Evolutionary conservation across 176 grass and related monocot species (phyloP).

Genomic region (Aegilops bicornis): DNA sequence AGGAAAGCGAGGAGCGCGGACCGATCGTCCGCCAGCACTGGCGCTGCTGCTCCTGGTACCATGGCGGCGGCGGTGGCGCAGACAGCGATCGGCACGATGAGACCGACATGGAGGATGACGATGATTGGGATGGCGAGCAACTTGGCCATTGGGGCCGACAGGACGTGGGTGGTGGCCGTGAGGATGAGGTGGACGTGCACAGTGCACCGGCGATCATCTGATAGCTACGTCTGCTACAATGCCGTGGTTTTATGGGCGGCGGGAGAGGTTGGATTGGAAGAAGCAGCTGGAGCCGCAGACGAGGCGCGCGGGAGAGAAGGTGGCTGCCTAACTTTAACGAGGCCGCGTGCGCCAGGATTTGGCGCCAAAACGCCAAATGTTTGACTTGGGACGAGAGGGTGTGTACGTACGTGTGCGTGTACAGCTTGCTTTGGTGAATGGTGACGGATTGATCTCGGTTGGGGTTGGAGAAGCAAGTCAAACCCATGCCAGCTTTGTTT

Average conservation of each 20-base stretch:
- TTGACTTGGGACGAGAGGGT: not conserved
- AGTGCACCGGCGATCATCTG: not conserved
- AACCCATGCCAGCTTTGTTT: not conserved
- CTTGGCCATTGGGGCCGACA: not conserved
- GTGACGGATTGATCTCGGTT: constrained; percentile 5
- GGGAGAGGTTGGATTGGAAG: no score
- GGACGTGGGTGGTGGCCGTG: not conserved
- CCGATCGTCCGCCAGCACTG: constrained; percentile 2
- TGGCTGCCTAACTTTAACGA: constrained; percentile 49
- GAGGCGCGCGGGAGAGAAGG: constrained; percentile 38
- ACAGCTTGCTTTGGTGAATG: constrained; percentile 1
- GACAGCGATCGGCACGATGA: constrained; percentile 7
- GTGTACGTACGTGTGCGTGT: not conserved
- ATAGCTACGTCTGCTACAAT: constrained; percentile 60
- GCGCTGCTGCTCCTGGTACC: not conserved
- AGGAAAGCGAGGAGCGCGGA: constrained; percentile 50
- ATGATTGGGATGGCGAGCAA: not conserved
- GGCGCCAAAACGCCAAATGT: constrained; percentile 34
- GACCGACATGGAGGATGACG: constrained; percentile 10
- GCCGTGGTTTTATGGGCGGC: constrained; percentile 52
- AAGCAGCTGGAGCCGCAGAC: constrained; percentile 27
- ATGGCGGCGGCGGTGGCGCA: not conserved
- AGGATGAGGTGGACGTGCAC: constrained; percentile 3
- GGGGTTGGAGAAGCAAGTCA: no score
- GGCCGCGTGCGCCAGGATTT: constrained; percentile 12